Conservation (phyloP, 2,329 filamentous ascomycete species). For the Clonostachys rosea region DNA sequence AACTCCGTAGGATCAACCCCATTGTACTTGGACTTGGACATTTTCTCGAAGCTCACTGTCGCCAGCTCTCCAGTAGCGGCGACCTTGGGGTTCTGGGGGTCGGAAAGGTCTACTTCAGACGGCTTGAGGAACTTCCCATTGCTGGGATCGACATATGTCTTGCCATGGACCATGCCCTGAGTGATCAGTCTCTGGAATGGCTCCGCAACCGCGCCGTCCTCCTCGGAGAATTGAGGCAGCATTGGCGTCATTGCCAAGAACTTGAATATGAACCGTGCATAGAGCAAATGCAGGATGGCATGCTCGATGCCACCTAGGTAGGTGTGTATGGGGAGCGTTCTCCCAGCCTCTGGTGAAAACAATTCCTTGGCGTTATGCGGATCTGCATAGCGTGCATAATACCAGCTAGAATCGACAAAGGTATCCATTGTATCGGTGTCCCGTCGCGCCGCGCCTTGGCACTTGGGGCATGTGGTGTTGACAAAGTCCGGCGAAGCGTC, state of each 20-base stretch:
- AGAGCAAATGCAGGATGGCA: slow-evolving; percentile 84
- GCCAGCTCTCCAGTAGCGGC: slow-evolving; percentile 53
- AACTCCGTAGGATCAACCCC: slow-evolving; percentile 76
- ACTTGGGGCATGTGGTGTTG: slow-evolving; percentile 71
- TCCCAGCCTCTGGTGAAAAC: slow-evolving; percentile 56
- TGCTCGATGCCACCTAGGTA: slow-evolving; percentile 90
- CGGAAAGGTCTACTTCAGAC: slow-evolving; percentile 64
- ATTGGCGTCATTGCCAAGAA: slow-evolving; percentile 60
- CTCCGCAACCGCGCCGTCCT: slow-evolving; percentile 45
- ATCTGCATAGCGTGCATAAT: slow-evolving; percentile 78
- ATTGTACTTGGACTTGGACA: slow-evolving; percentile 94
- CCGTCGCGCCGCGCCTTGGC: slow-evolving; percentile 63
- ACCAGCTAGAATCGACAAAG: slow-evolving; percentile 94
- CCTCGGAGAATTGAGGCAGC: slow-evolving; percentile 31
- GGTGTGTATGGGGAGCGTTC: slow-evolving; percentile 72
- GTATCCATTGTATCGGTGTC: slow-evolving; percentile 97
- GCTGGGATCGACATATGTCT: slow-evolving; percentile 70
- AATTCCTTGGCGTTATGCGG: slow-evolving; percentile 57
- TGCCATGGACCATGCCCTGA: slow-evolving; percentile 91
- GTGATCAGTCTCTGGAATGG: slow-evolving; percentile 81
- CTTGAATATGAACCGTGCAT: slow-evolving; percentile 87
- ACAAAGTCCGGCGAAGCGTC: slow-evolving; percentile 70
- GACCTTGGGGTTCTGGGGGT: slow-evolving; percentile 54
- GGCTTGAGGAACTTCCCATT: slow-evolving; percentile 75
- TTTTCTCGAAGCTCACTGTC: slow-evolving; percentile 74